Conservation (phyloP, 257 asterid genomes). For the Primulina eburnea region DNA sequence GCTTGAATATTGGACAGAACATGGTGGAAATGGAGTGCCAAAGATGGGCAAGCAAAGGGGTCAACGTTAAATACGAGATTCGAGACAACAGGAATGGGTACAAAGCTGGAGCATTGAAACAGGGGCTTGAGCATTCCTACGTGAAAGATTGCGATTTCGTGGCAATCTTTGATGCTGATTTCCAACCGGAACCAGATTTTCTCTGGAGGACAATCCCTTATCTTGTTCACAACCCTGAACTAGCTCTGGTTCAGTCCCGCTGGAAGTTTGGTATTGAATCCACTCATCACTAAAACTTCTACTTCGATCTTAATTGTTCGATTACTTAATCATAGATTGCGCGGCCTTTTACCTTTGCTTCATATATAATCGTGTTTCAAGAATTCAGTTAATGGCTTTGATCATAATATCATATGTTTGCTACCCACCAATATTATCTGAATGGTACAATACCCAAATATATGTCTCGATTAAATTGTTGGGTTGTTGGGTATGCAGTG, state of each 20-base stretch:
- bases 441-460: no score
- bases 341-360: not conserved
- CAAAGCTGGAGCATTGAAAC: constrained; percentile 65
- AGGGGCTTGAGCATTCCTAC: constrained; percentile 48
- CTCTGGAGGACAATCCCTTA: constrained; percentile 46
- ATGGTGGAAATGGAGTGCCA: constrained; percentile 58
- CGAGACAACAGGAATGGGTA: constrained; percentile 56
- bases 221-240: constrained; percentile 49
- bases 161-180: constrained; percentile 72
- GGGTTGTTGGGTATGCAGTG: not conserved
- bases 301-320: no score
- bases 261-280: constrained; percentile 55
- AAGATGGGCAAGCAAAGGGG: constrained; percentile 60
- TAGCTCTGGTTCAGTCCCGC: constrained; percentile 64
- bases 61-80: constrained; percentile 51
- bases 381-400: not conserved
- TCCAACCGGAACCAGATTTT: constrained; percentile 62
- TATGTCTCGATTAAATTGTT: not conserved
- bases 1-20: constrained; percentile 32
- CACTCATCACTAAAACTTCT: not conserved
- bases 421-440: no score
- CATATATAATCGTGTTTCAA: not conserved
- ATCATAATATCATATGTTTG: no score
- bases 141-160: constrained; percentile 53
- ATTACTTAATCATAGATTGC: no score